Percentiles rank a stretch among this genome's conserved stretches.
Evolutionary conservation across 345 rosid species (phyloP).

Genomic region (Hypericum androsaemum): DNA sequence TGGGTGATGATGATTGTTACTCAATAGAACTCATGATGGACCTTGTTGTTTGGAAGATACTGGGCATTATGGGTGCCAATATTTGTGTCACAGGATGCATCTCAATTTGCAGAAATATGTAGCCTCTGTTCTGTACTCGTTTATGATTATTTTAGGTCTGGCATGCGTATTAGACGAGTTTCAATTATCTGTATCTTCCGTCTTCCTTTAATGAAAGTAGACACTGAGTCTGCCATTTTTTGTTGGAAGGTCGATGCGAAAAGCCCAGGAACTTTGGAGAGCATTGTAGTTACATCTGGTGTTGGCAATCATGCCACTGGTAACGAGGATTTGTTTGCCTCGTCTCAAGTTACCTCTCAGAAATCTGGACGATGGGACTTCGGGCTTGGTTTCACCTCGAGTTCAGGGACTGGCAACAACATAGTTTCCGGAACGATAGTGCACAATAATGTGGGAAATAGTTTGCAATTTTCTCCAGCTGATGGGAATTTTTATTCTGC

Average conservation of each 20-base stretch:
- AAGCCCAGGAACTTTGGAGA: constrained; percentile 11
- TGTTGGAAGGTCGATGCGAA: constrained; percentile 24
- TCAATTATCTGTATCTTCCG: too few species aligned
- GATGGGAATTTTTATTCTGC: constrained; percentile 18
- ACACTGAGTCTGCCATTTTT: constrained; percentile 13
- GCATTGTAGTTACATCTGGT: constrained; percentile 11
- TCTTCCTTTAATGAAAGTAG: too few species aligned
- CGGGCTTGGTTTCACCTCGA: constrained; percentile 21
- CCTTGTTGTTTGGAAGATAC: too few species aligned
- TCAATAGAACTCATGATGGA: too few species aligned
- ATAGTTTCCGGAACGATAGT: constrained; percentile 10
- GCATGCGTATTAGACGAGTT: too few species aligned
- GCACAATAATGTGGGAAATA: constrained; percentile 14
- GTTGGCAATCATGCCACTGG: constrained; percentile 12
- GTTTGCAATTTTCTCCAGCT: constrained; percentile 14
- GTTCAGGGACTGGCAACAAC: constrained; percentile 13
- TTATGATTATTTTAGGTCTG: too few species aligned
- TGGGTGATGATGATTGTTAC: too few species aligned
- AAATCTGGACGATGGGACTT: constrained; percentile 30
- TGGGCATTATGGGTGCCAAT: too few species aligned
- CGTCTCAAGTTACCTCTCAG: constrained; percentile 17
- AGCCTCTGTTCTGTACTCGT: too few species aligned
- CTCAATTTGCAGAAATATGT: too few species aligned
- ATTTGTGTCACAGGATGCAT: too few species aligned
- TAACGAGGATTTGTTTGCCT: constrained; percentile 12